phyloP scores from a whole-genome alignment of 208 protist species.

The Vickermania ingenoplastis region DNA sequence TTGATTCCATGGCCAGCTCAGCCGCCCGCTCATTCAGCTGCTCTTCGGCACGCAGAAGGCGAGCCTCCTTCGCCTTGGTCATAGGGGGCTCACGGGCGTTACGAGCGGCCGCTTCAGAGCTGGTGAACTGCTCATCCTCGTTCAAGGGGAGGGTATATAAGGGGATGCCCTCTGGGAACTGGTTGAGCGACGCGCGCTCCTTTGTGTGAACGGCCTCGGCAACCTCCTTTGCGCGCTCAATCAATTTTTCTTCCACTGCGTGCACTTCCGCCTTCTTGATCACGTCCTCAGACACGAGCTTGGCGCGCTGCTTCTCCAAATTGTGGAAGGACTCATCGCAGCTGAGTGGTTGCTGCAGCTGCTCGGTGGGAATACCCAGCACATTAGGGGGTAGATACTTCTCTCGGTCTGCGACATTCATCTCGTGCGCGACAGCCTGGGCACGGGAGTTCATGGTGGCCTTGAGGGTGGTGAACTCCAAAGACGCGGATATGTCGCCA shows the following conservation, averaged over 20 bases:
- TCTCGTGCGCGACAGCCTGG: conserved; percentile 24
- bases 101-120: conserved; percentile 35
- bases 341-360: conserved; percentile 29
- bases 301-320: conserved; percentile 12
- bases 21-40: conserved; percentile 27
- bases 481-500: conserved; percentile 5
- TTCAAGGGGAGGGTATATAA: conserved; percentile 35
- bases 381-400: conserved; percentile 27
- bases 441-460: conserved; percentile 28
- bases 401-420: conserved; percentile 30
- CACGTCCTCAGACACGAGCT: conserved; percentile 6
- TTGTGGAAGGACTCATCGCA: conserved; percentile 29
- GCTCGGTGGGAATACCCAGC: conserved; percentile 27
- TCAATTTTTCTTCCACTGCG: conserved; percentile 18
- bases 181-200: conserved; percentile 29
- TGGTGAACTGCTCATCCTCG: conserved; percentile 33
- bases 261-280: conserved; percentile 11
- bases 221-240: conserved; percentile 32
- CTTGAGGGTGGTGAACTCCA: conserved; percentile 14
- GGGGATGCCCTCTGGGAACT: conserved; percentile 31
- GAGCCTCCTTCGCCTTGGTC: conserved; percentile 7
- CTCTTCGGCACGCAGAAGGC: conserved; percentile 21
- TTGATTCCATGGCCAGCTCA: conserved; percentile 26
- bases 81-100: conserved; percentile 8
- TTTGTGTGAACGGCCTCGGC: conserved; percentile 30